Percentiles rank a stretch among this genome's conserved stretches.
These are phyloP conservation scores for Ampelocalamus luodianensis DNA, from an alignment of 176 grass and related monocot species.

Conservation along the genomic window DNA sequence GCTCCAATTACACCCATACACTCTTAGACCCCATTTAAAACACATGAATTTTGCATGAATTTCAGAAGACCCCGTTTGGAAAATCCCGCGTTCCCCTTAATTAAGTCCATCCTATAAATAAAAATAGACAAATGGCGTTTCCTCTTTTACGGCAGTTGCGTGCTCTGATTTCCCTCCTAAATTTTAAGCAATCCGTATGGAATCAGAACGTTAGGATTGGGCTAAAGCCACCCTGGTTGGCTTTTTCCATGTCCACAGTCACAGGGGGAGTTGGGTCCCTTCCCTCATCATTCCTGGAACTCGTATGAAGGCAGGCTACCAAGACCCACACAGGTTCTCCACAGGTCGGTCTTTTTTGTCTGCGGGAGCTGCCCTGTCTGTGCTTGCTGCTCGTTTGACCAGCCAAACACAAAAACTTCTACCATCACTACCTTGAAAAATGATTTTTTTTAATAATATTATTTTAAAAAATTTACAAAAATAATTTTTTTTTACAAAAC, in stretches of 20 bases:
- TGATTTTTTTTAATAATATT: too few species aligned
- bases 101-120: neutral
- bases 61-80: too few species aligned
- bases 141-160: conserved; percentile 41
- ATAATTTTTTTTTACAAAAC: too few species aligned
- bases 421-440: neutral
- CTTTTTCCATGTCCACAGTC: conserved; percentile 45
- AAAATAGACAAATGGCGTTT: conserved; percentile 2
- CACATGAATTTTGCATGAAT: too few species aligned
- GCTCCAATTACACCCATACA: too few species aligned
- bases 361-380: conserved; percentile 40
- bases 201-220: conserved; percentile 47
- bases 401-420: neutral
- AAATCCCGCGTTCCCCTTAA: too few species aligned
- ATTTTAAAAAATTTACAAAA: too few species aligned
- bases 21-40: too few species aligned
- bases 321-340: conserved; percentile 40
- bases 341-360: conserved; percentile 33
- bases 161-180: conserved; percentile 45
- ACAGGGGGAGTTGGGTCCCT: conserved; percentile 34
- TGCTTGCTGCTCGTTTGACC: conserved; percentile 50
- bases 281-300: conserved; percentile 57
- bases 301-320: conserved; percentile 46
- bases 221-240: conserved; percentile 57
- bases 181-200: conserved; percentile 28